Evolutionary conservation across 2,329 filamentous ascomycete species (phyloP).

Genomic region (Teratosphaeria pseudoeucalypti): DNA sequence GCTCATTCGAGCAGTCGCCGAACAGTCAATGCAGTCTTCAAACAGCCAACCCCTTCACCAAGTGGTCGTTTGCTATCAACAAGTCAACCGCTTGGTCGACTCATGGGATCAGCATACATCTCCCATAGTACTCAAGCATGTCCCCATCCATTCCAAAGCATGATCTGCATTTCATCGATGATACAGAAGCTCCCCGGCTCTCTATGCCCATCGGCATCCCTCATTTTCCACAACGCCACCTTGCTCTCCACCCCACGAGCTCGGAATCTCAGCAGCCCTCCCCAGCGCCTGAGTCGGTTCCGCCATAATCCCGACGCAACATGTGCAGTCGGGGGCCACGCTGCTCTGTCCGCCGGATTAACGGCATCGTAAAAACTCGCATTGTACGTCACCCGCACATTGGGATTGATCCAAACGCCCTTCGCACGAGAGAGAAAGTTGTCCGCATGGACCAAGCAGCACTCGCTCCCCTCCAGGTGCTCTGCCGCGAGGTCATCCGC

Average conservation of each 20-base stretch:
- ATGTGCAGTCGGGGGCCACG: slow-evolving; percentile 8
- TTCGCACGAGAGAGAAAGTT: slow-evolving; percentile 45
- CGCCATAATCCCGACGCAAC: slow-evolving; percentile 15
- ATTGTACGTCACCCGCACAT: slow-evolving; percentile 57
- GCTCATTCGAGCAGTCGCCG: no score
- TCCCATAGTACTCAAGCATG: slow-evolving; percentile 20
- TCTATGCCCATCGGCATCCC: background rate
- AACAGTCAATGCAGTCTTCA: no score
- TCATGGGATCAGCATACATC: no score
- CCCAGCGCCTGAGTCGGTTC: slow-evolving; percentile 11
- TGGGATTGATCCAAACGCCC: slow-evolving; percentile 60
- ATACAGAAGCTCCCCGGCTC: slow-evolving; percentile 26
- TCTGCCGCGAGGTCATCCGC: slow-evolving; percentile 47
- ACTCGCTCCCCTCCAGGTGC: slow-evolving; percentile 68
- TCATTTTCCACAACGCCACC: slow-evolving; percentile 5
- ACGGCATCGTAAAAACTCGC: slow-evolving; percentile 17
- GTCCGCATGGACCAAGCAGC: slow-evolving; percentile 66
- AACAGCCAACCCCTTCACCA: no score
- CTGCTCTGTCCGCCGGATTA: slow-evolving; percentile 1
- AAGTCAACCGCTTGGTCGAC: no score
- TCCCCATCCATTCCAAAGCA: slow-evolving; percentile 27
- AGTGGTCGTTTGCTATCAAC: no score
- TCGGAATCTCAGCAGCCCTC: background rate
- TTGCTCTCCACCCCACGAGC: background rate
- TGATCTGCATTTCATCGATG: slow-evolving; percentile 31